Conservation (phyloP, 164 flowering plant species). For the Tinospora cordifolia region DNA sequence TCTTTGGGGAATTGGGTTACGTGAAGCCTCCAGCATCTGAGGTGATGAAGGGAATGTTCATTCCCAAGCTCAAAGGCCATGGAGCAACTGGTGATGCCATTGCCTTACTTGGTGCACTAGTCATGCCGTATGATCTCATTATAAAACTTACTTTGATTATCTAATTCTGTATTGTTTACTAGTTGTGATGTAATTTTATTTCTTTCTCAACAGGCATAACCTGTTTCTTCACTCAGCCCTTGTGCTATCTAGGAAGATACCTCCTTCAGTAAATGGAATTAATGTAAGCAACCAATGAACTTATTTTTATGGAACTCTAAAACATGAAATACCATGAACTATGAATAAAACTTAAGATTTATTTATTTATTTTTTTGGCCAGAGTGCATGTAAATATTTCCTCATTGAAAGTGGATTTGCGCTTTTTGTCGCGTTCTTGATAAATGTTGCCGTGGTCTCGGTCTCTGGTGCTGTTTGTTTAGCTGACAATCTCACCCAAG, state of each 20-base stretch:
- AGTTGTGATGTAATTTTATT: not conserved
- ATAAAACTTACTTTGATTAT: not conserved
- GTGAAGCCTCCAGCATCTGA: constrained; percentile 68
- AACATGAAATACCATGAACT: not conserved
- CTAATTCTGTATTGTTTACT: not conserved
- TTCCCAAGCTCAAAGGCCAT: constrained; percentile 65
- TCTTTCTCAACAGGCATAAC: constrained; percentile 56
- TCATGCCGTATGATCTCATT: constrained; percentile 69
- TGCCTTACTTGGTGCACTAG: constrained; percentile 83
- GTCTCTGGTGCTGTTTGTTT: constrained; percentile 68
- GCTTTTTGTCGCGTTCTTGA: constrained; percentile 62
- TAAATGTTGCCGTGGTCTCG: constrained; percentile 65
- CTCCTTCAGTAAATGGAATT: constrained; percentile 56
- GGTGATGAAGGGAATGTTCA: constrained; percentile 80
- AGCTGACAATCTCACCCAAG: constrained; percentile 27
- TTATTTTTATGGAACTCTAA: not conserved
- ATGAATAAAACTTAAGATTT: not conserved
- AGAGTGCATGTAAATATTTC: constrained; percentile 78
- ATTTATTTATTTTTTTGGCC: constrained; percentile 10
- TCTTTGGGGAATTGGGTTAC: constrained; percentile 74
- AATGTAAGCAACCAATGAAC: constrained; percentile 41
- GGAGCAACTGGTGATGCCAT: constrained; percentile 88
- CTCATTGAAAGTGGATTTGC: constrained; percentile 80
- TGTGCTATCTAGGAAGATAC: constrained; percentile 77
- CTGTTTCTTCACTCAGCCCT: constrained; percentile 89